Conservation (phyloP, 2,329 filamentous ascomycete genomes). For the Xylaria polymorpha region DNA sequence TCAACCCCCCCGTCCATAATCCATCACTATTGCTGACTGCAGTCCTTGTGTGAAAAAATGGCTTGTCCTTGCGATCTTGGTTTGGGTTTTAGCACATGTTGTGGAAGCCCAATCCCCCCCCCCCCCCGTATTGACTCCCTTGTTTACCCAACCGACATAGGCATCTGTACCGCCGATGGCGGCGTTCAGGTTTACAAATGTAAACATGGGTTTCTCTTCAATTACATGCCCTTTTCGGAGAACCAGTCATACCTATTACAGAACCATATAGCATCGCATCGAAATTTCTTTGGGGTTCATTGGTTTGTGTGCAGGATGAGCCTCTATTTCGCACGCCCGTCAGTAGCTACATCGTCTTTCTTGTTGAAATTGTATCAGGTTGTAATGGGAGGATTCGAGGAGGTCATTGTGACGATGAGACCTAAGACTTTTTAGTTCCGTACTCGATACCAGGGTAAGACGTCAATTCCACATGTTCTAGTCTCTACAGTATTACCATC, state of each 20-base stretch:
- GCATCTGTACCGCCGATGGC: constrained; percentile 24
- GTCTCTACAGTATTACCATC: neutral
- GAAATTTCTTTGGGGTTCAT: neutral
- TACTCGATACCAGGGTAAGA: constrained; percentile 13
- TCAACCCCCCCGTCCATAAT: constrained; percentile 15
- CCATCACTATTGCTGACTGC: constrained; percentile 35
- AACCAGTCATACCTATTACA: neutral
- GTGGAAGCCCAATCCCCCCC: constrained; percentile 27
- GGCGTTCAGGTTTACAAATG: constrained; percentile 21
- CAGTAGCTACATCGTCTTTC: neutral
- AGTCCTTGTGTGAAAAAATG: constrained; percentile 15
- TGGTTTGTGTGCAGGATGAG: constrained; percentile 1
- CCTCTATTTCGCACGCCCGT: neutral
- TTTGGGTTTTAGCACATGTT: constrained; percentile 26
- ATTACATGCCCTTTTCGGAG: neutral
- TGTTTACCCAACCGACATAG: constrained; percentile 20
- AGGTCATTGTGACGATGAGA: constrained; percentile 2
- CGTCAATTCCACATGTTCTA: constrained; percentile 2
- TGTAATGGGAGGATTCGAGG: neutral
- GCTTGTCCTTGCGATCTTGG: constrained; percentile 25
- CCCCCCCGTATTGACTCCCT: constrained; percentile 2
- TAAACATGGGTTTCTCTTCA: neutral
- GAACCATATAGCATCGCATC: neutral
- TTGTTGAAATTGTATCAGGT: constrained; percentile 1
- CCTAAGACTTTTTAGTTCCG: constrained; percentile 3